Evolutionary conservation across 257 asterid genomes (phyloP).

Genomic region (Plectranthus barbatus): DNA sequence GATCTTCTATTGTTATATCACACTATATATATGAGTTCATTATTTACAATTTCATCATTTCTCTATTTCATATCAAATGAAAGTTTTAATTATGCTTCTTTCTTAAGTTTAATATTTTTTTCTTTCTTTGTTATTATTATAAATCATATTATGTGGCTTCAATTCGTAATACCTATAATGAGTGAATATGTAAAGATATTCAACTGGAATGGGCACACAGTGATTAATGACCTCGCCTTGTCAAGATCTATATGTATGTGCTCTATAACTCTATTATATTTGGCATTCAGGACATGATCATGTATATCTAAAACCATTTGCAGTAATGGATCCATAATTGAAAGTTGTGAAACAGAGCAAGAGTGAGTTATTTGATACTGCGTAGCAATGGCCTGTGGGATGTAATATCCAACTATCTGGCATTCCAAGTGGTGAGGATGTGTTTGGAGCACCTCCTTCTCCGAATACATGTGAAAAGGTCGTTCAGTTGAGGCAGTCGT

Average conservation of each 20-base stretch:
- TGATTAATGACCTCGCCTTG: slow-evolving; percentile 63
- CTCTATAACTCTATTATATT: too few relatives aligned
- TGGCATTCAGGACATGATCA: too few relatives aligned
- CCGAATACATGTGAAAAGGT: not conserved
- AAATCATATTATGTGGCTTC: too few relatives aligned
- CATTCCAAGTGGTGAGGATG: slow-evolving; percentile 41
- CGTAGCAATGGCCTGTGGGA: slow-evolving; percentile 81
- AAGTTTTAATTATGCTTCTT: too few relatives aligned
- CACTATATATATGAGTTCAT: too few relatives aligned
- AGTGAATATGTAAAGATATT: too few relatives aligned
- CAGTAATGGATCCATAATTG: slow-evolving; percentile 50
- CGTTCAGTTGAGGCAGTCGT: slow-evolving; percentile 32
- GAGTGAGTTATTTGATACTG: slow-evolving; percentile 44
- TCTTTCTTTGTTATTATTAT: too few relatives aligned
- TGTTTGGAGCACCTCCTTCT: slow-evolving; percentile 21
- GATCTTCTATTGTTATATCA: too few relatives aligned
- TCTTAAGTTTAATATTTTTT: too few relatives aligned
- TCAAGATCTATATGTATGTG: slow-evolving; percentile 67
- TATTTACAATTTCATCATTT: too few relatives aligned
- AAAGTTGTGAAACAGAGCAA: slow-evolving; percentile 14
- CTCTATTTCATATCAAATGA: too few relatives aligned
- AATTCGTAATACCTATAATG: too few relatives aligned
- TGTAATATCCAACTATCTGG: slow-evolving; percentile 46
- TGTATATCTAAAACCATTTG: slow-evolving; percentile 63
- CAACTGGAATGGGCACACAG: slow-evolving; percentile 62